These are phyloP conservation scores for Avena insularis DNA, from an alignment of 176 grass and related monocot genomes.

Conservation along the genomic window DNA sequence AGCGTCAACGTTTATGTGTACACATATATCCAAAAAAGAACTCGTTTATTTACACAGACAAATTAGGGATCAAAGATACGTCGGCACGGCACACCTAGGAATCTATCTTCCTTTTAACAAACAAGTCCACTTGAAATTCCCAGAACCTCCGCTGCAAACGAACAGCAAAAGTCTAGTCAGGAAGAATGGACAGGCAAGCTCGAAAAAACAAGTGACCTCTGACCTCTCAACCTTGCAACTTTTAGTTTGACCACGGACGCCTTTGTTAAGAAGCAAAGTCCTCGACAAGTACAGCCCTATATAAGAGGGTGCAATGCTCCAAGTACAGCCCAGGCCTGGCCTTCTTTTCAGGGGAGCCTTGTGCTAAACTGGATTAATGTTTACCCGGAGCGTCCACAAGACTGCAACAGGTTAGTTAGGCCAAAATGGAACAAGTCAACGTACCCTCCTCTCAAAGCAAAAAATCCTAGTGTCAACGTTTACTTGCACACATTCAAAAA, in stretches of 20 bases:
- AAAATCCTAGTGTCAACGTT: neutral
- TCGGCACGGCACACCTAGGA: too few species aligned
- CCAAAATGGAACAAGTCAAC: too few species aligned
- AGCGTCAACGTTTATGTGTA: too few species aligned
- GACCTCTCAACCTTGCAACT: constrained; percentile 3
- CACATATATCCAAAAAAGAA: too few species aligned
- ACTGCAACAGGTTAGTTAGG: too few species aligned
- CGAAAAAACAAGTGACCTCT: neutral
- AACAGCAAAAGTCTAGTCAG: neutral
- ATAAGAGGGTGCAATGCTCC: neutral
- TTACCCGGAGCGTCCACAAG: too few species aligned
- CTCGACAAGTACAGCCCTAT: neutral
- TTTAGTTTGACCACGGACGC: constrained; percentile 13
- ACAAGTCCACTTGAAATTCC: neutral
- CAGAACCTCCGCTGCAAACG: neutral
- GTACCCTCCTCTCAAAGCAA: neutral
- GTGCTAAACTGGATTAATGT: too few species aligned
- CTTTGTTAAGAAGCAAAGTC: neutral
- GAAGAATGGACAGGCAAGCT: neutral
- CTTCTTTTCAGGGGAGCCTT: too few species aligned
- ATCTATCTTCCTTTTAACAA: too few species aligned
- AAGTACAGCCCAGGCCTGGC: neutral
- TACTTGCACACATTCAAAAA: neutral
- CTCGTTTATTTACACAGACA: too few species aligned
- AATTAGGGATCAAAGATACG: too few species aligned